phyloP scores from a whole-genome alignment of 306 rosid genomes.

The Vigna reflexopilosa region DNA sequence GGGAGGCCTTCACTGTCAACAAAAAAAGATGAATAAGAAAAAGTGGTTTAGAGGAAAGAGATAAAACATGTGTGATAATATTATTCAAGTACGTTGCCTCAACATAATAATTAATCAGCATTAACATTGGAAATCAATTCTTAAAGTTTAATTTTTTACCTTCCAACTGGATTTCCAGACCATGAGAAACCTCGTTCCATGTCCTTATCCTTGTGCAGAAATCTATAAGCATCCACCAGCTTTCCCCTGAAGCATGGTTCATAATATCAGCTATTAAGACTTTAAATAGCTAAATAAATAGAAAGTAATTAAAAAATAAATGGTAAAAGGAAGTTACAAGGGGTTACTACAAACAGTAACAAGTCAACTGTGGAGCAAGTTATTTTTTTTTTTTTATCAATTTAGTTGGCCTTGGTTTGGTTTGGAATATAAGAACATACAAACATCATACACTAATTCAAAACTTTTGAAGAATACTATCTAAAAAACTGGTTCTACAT shows the following conservation, averaged over 20 bases:
- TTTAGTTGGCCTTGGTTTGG: conserved; percentile 23
- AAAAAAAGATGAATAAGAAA: neutral
- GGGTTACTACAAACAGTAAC: conserved; percentile 12
- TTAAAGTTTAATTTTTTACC: conserved; percentile 54
- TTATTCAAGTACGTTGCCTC: conserved; percentile 19
- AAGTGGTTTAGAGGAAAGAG: neutral
- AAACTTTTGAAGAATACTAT: conserved; percentile 30
- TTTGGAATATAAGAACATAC: conserved; percentile 8
- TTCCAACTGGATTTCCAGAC: conserved; percentile 96
- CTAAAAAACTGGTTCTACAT: conserved; percentile 32
- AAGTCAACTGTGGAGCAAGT: conserved; percentile 28
- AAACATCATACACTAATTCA: conserved; percentile 25
- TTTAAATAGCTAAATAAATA: neutral
- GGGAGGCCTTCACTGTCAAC: conserved; percentile 24
- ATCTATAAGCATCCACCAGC: conserved; percentile 91
- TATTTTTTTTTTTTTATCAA: neutral
- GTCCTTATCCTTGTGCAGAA: conserved; percentile 80
- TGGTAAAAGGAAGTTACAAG: conserved; percentile 4
- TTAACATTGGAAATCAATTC: conserved; percentile 34
- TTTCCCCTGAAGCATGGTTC: conserved; percentile 74
- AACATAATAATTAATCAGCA: conserved; percentile 26
- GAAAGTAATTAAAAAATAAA: neutral
- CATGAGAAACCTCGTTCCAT: conserved; percentile 93
- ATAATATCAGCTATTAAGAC: conserved; percentile 45
- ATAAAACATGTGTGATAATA: neutral